A percentile compares a stretch with the other conserved stretches of the same genome.
phyloP scores from a whole-genome alignment of 129 eudicot genomes.

The Flaveria bidentis region DNA sequence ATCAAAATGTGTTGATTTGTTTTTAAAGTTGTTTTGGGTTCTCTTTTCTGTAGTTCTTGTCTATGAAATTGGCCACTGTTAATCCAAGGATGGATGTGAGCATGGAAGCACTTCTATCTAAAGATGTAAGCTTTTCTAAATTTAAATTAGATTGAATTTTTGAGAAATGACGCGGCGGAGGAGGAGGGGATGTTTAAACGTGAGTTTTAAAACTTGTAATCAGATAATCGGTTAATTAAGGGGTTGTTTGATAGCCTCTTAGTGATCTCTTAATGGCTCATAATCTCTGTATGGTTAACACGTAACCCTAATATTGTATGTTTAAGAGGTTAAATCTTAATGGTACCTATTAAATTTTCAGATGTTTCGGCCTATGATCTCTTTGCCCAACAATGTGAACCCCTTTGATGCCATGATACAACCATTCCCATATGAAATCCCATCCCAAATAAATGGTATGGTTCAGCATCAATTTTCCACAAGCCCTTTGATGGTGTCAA shows the following conservation, averaged over 20 bases:
- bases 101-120: conserved; percentile 70
- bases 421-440: conserved; percentile 41
- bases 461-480: conserved; percentile 34
- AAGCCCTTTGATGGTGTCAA: conserved; percentile 42
- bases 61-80: conserved; percentile 82
- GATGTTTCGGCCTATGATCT: conserved; percentile 51
- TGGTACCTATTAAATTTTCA: conserved; percentile 17
- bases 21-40: not conserved
- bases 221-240: too few relatives aligned
- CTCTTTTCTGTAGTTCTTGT: conserved; percentile 59
- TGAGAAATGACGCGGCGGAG: too few relatives aligned
- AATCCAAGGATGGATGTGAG: conserved; percentile 78
- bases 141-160: not conserved
- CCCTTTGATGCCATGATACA: conserved; percentile 48
- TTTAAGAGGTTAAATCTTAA: too few relatives aligned
- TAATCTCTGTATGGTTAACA: too few relatives aligned
- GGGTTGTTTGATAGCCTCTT: too few relatives aligned
- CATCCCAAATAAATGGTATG: conserved; percentile 27
- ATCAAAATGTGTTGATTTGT: conserved; percentile 3
- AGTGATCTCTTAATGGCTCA: too few relatives aligned
- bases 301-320: too few relatives aligned
- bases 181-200: too few relatives aligned
- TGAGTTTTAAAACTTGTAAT: too few relatives aligned
- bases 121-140: conserved; percentile 57
- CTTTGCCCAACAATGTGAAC: conserved; percentile 46